phyloP scores from a whole-genome alignment of 805 yeast species.

The Sugiyamaella mastotermitis region DNA sequence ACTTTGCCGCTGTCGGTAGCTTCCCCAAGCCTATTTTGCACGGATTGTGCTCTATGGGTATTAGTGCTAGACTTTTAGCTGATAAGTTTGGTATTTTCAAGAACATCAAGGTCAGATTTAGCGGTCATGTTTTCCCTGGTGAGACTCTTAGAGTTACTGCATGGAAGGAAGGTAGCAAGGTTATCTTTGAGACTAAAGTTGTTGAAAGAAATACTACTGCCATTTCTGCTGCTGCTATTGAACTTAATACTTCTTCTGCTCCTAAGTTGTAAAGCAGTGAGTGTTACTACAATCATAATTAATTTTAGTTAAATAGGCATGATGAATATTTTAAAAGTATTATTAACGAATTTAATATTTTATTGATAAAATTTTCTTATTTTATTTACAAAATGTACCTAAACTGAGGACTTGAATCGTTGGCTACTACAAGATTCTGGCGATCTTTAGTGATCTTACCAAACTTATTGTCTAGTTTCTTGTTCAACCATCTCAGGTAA shows the following conservation, averaged over 20 bases:
- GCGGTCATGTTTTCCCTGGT: conserved; percentile 92
- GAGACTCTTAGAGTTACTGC: conserved; percentile 75
- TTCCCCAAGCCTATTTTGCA: conserved; percentile 85
- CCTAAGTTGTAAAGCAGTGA: conserved; percentile 9
- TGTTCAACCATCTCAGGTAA: conserved; percentile 15
- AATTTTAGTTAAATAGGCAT: too few species aligned
- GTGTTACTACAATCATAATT: too few species aligned
- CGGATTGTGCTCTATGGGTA: conserved; percentile 86
- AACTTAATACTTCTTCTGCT: conserved; percentile 30
- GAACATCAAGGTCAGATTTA: conserved; percentile 85
- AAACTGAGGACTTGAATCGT: conserved; percentile 13
- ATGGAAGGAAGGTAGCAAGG: conserved; percentile 72
- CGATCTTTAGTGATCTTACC: conserved; percentile 9
- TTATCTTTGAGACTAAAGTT: conserved; percentile 75
- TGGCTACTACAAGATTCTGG: conserved; percentile 5
- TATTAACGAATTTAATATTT: not conserved
- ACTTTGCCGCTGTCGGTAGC: conserved; percentile 79
- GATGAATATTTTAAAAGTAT: not conserved
- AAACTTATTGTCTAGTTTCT: conserved; percentile 13
- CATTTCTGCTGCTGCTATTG: conserved; percentile 82
- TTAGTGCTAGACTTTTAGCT: conserved; percentile 64
- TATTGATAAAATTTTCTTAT: not conserved
- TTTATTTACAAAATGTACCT: conserved; percentile 14
- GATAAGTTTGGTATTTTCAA: conserved; percentile 77
- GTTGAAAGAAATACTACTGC: conserved; percentile 74